Percentiles rank a stretch among this genome's conserved stretches.
Conservation (phyloP, 1,284 basidiomycete species). For the Vanrija humicola region DNA sequence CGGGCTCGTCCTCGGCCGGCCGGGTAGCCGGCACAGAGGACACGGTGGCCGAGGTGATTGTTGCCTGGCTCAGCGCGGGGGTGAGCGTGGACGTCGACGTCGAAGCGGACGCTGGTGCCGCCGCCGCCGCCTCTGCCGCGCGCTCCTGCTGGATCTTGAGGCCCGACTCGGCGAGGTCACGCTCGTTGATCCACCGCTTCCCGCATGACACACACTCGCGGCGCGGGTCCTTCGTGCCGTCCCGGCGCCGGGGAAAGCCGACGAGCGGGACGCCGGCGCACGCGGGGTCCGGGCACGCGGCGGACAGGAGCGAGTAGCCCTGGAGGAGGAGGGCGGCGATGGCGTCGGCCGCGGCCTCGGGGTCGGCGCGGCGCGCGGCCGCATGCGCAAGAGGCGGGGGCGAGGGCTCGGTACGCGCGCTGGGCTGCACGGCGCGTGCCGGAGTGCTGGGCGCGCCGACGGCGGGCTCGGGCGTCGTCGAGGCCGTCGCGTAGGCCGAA, state of each 20-base stretch:
- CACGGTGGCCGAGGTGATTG: neutral
- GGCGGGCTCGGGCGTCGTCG: neutral
- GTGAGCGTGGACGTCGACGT: neutral
- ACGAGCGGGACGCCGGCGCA: conserved; percentile 46
- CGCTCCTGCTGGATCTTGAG: neutral
- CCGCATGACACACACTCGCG: conserved; percentile 41
- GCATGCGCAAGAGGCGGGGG: conserved; percentile 5
- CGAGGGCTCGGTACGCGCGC: no score
- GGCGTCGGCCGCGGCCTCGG: conserved; percentile 32
- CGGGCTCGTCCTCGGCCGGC: conserved; percentile 9
- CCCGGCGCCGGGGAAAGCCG: conserved; percentile 37
- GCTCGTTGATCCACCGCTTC: conserved; percentile 34
- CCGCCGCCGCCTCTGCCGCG: neutral
- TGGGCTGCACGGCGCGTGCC: neutral
- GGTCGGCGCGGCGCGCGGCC: conserved; percentile 6
- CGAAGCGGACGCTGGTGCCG: neutral
- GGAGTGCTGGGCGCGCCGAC: neutral
- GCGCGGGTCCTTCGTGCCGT: conserved; percentile 30
- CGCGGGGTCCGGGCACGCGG: conserved; percentile 34
- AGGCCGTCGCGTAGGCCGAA: neutral
- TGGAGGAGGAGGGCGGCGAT: conserved; percentile 41
- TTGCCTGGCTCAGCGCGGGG: neutral
- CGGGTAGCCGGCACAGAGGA: neutral
- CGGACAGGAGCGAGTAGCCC: conserved; percentile 43
- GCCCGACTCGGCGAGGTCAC: conserved; percentile 10